Conservation (phyloP, 163 green algal genomes). For the Trebouxiophyceae sp. region DNA sequence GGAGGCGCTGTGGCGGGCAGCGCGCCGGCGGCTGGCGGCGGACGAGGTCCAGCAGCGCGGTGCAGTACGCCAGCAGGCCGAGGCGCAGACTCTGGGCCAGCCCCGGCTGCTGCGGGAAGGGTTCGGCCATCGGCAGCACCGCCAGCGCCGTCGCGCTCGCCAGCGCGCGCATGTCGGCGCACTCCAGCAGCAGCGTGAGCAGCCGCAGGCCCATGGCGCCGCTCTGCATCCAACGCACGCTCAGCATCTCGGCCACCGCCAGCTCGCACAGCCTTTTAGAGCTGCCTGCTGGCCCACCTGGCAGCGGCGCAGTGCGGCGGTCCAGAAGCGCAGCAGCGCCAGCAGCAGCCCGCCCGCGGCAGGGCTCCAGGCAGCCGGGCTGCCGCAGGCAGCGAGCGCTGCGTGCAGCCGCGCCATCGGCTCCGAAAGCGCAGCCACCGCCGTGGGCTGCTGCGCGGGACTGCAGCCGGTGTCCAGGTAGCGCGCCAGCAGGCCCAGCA, state of each 20-base stretch:
- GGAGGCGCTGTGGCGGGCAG: too few species aligned
- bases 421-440: not conserved
- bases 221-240: too few species aligned
- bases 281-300: too few species aligned
- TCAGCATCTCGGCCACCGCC: too few species aligned
- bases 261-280: too few species aligned
- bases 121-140: too few species aligned
- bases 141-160: too few species aligned
- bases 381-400: not conserved
- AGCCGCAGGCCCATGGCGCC: too few species aligned
- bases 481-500: not conserved
- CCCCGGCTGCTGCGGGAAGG: too few species aligned
- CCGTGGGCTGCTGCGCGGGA: not conserved
- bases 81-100: not conserved
- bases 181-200: too few species aligned
- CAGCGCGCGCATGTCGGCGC: too few species aligned
- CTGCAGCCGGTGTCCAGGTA: not conserved
- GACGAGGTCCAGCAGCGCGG: not conserved
- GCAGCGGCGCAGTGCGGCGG: conserved; percentile 2
- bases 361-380: not conserved
- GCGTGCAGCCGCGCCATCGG: not conserved
- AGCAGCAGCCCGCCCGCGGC: not conserved
- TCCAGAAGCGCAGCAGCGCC: conserved; percentile 10
- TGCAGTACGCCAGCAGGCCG: not conserved
- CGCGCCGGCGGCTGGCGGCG: not conserved